Evolutionary conservation across 2,329 filamentous ascomycete genomes (phyloP), one percentile per base, ranked within the genome.

Genomic region (Aureobasidium vineae): DNA sequence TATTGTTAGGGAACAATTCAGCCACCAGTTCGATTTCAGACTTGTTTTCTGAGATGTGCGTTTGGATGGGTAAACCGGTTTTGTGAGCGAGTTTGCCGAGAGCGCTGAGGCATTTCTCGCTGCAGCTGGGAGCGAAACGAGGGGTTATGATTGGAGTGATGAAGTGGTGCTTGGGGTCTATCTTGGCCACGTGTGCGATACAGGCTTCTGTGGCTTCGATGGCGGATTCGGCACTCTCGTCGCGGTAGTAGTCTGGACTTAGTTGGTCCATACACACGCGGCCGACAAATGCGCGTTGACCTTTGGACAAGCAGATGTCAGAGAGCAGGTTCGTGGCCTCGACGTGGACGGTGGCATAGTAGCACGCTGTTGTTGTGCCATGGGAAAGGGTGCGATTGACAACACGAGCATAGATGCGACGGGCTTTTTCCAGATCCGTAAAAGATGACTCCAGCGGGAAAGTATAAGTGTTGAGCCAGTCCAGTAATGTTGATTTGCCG

Each of bases 401-500:
- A 70, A 91, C 89, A 67, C 89, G 88, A 28, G 84, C 84, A 79
- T 98, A 99, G 69, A 96, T 88, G 41, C 81, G 82, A 16, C 81
- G 82, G 0, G 92, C 92, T 73, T 85, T 87, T 65, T 79, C 70
- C 5, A 87, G 79, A 69, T 86, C 82, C 7, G 83, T 79, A 68
- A 97, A 86, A 11, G 90, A 92, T 0, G 88, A 83, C 78, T 99
- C 95, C 69, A 97, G 85, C 0, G 95, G 95, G 75, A 98, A 99
- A 0, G 95, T 99, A 80, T 99, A 98, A 19, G 84, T 95, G 72
- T 93, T 86, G 5, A 99, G 83, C 95, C 95, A 99, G 78, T 95
- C 90, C 16, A 99, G 85, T 38, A 99, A 87, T 0, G 94, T 97
- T 0, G 91, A 89, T 70, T 93, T 95, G 73, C 95, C 95, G 75